These are phyloP conservation scores for Diversispora eburnea DNA, from an alignment of 192 early-diverging fungal species.

Conservation along the genomic window DNA sequence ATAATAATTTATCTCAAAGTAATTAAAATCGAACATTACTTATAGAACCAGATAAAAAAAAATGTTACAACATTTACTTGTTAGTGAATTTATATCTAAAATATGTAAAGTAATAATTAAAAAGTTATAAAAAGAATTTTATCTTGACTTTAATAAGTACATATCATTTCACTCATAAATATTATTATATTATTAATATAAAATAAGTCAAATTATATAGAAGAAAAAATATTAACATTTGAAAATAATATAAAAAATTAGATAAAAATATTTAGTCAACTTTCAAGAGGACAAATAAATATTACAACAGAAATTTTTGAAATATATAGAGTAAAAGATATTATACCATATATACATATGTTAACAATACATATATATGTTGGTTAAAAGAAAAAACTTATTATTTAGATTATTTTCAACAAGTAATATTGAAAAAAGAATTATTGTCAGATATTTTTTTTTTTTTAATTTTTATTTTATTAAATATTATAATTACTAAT, in stretches of 20 bases:
- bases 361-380: neutral
- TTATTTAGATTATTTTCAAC: constrained; percentile 5
- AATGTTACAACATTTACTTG: neutral
- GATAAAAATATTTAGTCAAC: neutral
- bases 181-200: too few species aligned
- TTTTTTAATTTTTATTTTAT: neutral
- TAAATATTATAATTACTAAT: neutral
- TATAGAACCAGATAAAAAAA: neutral
- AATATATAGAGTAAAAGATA: neutral
- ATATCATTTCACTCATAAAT: too few species aligned
- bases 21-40: neutral
- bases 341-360: neutral
- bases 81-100: neutral
- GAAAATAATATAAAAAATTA: neutral
- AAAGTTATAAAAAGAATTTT: constrained; percentile 6
- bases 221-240: neutral
- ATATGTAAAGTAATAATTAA: neutral
- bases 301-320: neutral
- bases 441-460: neutral
- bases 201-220: neutral
- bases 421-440: neutral
- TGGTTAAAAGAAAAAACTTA: neutral
- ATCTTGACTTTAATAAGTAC: too few species aligned
- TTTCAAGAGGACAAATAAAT: neutral
- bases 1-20: neutral